phyloP scores from a whole-genome alignment of 73 alveolate genomes.

The Tetrahymena malaccensis region DNA sequence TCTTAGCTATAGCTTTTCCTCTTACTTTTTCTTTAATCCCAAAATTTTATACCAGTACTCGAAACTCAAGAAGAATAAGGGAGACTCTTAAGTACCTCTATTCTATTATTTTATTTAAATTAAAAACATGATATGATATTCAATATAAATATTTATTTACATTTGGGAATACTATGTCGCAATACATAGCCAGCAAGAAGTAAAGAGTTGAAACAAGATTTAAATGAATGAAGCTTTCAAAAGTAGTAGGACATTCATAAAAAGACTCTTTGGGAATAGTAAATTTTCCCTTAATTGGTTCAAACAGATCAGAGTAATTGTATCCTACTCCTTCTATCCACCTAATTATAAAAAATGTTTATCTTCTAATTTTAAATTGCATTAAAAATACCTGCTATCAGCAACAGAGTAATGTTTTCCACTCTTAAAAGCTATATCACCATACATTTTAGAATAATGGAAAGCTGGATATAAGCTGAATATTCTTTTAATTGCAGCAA shows the following conservation, averaged over 20 bases:
- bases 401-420: constrained; percentile 44
- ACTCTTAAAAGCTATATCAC: constrained; percentile 42
- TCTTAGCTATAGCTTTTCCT: neutral
- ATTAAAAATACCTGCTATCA: neutral
- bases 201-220: neutral
- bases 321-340: constrained; percentile 52
- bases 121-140: neutral
- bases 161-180: neutral
- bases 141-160: neutral
- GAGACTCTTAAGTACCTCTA: neutral
- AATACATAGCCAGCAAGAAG: neutral
- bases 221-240: neutral
- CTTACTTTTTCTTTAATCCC: neutral
- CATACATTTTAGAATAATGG: constrained; percentile 36
- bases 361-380: neutral
- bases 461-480: constrained; percentile 50
- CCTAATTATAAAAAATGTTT: neutral
- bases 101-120: neutral
- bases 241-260: neutral
- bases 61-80: neutral
- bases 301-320: constrained; percentile 11
- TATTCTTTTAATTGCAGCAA: neutral
- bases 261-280: neutral
- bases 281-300: neutral
- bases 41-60: neutral